These are phyloP conservation scores for Stenocarpella maydis DNA, from an alignment of 2,329 filamentous ascomycete species.

Conservation along the genomic window DNA sequence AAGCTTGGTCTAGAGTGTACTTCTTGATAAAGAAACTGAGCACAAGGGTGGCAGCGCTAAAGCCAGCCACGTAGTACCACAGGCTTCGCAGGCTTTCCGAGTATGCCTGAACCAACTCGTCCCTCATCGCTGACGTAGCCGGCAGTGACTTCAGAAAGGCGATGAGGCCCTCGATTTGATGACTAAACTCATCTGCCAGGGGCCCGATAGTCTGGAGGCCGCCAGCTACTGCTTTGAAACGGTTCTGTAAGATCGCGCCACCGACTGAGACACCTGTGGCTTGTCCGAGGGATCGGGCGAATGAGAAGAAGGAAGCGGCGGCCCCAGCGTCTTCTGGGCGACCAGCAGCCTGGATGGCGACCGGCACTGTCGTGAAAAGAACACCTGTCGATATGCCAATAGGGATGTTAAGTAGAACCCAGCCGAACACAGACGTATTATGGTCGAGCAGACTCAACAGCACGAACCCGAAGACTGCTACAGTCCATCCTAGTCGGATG, in stretches of 20 bases:
- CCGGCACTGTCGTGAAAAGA: conserved; percentile 36
- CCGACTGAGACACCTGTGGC: conserved; percentile 37
- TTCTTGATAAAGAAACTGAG: conserved; percentile 20
- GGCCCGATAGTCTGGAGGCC: not conserved
- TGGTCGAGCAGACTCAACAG: conserved; percentile 34
- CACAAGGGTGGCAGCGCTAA: not conserved
- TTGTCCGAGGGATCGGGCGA: conserved; percentile 35
- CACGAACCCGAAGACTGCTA: conserved; percentile 27
- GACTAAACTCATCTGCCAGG: conserved; percentile 13
- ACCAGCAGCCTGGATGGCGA: conserved; percentile 38
- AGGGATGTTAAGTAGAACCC: conserved; percentile 31
- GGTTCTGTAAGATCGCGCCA: conserved; percentile 31
- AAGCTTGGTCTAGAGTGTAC: conserved; percentile 15
- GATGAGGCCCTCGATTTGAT: conserved; percentile 9
- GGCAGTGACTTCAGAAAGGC: conserved; percentile 10
- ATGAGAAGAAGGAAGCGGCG: conserved; percentile 30
- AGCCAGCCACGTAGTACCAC: conserved; percentile 5
- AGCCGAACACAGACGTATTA: conserved; percentile 19
- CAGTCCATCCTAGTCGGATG: conserved; percentile 37
- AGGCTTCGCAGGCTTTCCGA: conserved; percentile 3
- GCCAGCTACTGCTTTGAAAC: not conserved
- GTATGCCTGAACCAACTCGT: not conserved
- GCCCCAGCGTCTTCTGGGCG: conserved; percentile 33
- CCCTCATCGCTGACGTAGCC: not conserved
- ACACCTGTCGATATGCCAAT: conserved; percentile 37